phyloP scores from a whole-genome alignment of 1,139 yeast species.

The Yarrowia galli region DNA sequence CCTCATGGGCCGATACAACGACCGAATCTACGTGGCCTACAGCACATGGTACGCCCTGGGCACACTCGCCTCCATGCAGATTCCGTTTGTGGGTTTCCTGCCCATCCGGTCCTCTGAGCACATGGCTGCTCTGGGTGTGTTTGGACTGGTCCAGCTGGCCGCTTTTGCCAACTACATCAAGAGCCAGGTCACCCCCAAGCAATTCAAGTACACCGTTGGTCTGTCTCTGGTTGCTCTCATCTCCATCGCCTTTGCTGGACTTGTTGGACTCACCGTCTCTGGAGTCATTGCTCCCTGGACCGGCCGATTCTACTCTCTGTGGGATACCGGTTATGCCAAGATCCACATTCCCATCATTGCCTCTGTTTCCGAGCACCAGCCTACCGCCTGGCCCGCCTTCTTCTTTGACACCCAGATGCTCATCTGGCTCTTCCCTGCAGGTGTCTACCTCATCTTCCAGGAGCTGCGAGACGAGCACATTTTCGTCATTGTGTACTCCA shows the following conservation, averaged over 20 bases:
- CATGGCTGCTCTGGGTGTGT: slow-evolving; percentile 98
- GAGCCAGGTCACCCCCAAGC: slow-evolving; percentile 72
- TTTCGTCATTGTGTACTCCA: slow-evolving; percentile 87
- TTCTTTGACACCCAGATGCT: slow-evolving; percentile 92
- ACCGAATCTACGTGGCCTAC: slow-evolving; percentile 85
- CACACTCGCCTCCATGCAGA: slow-evolving; percentile 97
- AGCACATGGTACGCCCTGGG: slow-evolving; percentile 98
- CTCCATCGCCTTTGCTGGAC: slow-evolving; percentile 69
- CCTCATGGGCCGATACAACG: slow-evolving; percentile 92
- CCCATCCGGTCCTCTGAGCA: slow-evolving; percentile 98
- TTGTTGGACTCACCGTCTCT: slow-evolving; percentile 80
- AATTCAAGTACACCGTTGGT: slow-evolving; percentile 75
- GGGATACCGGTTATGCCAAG: slow-evolving; percentile 98
- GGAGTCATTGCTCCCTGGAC: slow-evolving; percentile 99
- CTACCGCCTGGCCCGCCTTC: slow-evolving; percentile 99
- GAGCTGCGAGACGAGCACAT: slow-evolving; percentile 92
- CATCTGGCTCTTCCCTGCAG: slow-evolving; percentile 99
- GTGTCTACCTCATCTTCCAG: slow-evolving; percentile 87
- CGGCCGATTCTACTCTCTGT: slow-evolving; percentile 96
- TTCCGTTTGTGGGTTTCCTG: slow-evolving; percentile 96
- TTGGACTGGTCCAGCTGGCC: slow-evolving; percentile 91
- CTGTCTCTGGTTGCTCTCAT: slow-evolving; percentile 65
- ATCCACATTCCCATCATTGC: slow-evolving; percentile 99
- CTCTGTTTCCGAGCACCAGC: slow-evolving; percentile 98
- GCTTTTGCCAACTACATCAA: slow-evolving; percentile 86